Evolutionary conservation across 306 rosid species (phyloP).

Genomic region (Pyrus bretschneideri): DNA sequence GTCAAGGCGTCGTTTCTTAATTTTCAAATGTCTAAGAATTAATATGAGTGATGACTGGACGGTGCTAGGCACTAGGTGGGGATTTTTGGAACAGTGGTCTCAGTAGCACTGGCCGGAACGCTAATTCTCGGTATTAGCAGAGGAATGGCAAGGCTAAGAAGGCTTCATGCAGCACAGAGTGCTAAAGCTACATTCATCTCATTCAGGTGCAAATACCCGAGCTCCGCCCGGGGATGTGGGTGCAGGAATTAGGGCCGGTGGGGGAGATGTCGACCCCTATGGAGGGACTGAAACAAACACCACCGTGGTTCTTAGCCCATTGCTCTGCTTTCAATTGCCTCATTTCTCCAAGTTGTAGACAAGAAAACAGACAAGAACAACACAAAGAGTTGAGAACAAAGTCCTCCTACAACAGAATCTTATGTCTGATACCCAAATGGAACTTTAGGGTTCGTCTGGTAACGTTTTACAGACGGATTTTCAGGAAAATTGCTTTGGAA

Average conservation of each 20-base stretch:
- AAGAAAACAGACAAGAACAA: too few species aligned
- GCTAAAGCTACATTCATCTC: not conserved
- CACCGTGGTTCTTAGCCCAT: conserved; percentile 26
- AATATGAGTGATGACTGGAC: too few species aligned
- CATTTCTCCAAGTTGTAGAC: too few species aligned
- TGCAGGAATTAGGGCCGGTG: conserved; percentile 28
- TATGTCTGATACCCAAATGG: not conserved
- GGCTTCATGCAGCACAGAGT: not conserved
- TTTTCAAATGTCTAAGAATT: too few species aligned
- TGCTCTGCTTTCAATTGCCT: not conserved
- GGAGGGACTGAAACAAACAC: conserved; percentile 33
- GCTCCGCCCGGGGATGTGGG: conserved; percentile 13
- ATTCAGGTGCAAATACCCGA: not conserved
- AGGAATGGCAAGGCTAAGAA: not conserved
- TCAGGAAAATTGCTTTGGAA: too few species aligned
- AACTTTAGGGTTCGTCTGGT: too few species aligned
- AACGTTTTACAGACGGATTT: too few species aligned
- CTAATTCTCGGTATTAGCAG: not conserved
- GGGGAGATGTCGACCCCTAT: conserved; percentile 20
- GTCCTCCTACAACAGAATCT: not conserved
- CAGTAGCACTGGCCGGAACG: not conserved
- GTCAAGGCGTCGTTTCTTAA: too few species aligned
- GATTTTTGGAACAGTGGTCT: not conserved
- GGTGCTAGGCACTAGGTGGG: too few species aligned
- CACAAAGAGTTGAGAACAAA: not conserved